phyloP scores from a whole-genome alignment of 768 basidiomycete species.

The Phaffia australis region DNA sequence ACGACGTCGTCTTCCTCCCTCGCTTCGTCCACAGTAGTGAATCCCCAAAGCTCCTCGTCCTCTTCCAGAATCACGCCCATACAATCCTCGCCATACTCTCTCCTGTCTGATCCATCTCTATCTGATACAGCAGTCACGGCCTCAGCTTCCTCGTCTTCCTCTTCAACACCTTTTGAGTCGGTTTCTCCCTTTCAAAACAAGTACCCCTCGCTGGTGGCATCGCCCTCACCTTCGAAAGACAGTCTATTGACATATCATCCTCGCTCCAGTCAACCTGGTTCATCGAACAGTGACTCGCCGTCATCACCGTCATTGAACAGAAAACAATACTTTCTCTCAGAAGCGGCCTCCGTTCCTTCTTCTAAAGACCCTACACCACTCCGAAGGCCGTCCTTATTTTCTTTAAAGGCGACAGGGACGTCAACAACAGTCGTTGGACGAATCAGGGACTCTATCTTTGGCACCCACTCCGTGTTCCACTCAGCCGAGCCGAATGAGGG shows the following conservation, averaged over 20 bases:
- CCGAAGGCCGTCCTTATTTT: too few species aligned
- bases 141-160: conserved; percentile 4
- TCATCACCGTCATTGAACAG: too few species aligned
- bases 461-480: background rate
- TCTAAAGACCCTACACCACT: too few species aligned
- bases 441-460: conserved; percentile 19
- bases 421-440: background rate
- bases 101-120: background rate
- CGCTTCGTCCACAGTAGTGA: background rate
- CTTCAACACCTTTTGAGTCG: background rate
- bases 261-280: too few species aligned
- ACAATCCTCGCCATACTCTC: background rate
- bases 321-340: too few species aligned
- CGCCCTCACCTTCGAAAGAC: too few species aligned
- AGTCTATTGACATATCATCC: too few species aligned
- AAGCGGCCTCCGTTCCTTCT: too few species aligned
- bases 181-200: too few species aligned
- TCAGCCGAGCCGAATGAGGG: background rate
- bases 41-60: background rate
- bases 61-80: background rate
- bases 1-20: background rate
- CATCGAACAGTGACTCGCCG: too few species aligned
- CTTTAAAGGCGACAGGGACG: background rate
- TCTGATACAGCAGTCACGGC: background rate
- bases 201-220: too few species aligned